Percentiles rank a stretch among this genome's conserved stretches.
phyloP scores from a whole-genome alignment of 106 monocot genomes.

The Phalaenopsis equestris region DNA sequence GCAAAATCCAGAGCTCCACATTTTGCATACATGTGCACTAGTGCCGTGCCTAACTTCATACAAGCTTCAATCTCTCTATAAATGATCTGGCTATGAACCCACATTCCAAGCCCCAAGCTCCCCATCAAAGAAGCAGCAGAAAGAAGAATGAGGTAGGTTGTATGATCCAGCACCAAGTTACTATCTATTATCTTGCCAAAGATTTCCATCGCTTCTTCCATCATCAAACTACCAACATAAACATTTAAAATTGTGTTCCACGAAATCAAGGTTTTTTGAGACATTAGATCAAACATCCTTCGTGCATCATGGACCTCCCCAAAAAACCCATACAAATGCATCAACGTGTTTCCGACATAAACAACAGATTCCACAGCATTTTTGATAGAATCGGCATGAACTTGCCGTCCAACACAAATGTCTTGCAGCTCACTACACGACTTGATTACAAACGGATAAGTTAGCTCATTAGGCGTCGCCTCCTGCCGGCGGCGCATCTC shows the following conservation, averaged over 20 bases:
- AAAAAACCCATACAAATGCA: constrained; percentile 33
- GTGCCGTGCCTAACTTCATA: constrained; percentile 43
- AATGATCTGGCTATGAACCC: constrained; percentile 45
- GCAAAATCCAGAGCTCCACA: constrained; percentile 39
- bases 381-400: constrained; percentile 47
- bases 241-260: constrained; percentile 54
- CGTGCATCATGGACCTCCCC: constrained; percentile 17
- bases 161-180: constrained; percentile 33
- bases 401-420: constrained; percentile 28
- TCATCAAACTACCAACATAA: constrained; percentile 18
- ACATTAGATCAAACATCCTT: constrained; percentile 55
- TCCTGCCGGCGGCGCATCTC: constrained; percentile 31
- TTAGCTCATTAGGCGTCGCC: constrained; percentile 39
- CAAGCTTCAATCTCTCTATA: constrained; percentile 7
- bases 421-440: constrained; percentile 28
- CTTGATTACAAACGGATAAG: constrained; percentile 73
- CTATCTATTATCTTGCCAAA: constrained; percentile 29
- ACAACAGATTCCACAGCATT: constrained; percentile 31
- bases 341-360: constrained; percentile 49
- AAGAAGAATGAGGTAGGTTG: constrained; percentile 48
- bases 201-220: constrained; percentile 21
- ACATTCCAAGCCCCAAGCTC: constrained; percentile 44
- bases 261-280: constrained; percentile 36
- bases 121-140: constrained; percentile 51
- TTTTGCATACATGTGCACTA: constrained; percentile 75